Percentiles rank a stretch among this genome's conserved stretches.
phyloP scores from a whole-genome alignment of 106 monocot genomes.

The Triglochin maritima region DNA sequence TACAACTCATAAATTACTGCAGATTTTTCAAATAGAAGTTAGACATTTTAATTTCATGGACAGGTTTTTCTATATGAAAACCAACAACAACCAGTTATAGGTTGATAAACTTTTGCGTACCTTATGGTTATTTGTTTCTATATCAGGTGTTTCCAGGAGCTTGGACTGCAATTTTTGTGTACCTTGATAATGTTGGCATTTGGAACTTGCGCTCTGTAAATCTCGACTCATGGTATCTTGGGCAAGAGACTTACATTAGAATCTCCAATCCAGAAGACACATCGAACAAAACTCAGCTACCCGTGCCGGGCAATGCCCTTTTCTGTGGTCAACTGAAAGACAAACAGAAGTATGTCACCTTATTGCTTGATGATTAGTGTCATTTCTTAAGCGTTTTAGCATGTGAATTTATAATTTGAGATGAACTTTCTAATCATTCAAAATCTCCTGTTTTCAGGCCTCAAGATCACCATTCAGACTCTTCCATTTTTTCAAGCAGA shows the following conservation, averaged over 20 bases:
- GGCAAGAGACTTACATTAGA: slow-evolving; percentile 56
- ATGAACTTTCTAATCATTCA: neutral
- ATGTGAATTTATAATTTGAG: too few species aligned
- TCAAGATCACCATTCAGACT: neutral
- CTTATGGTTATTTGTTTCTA: neutral
- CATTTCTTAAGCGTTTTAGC: neutral
- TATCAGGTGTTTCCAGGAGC: slow-evolving; percentile 73
- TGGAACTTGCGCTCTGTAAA: slow-evolving; percentile 73
- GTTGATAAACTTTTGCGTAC: too few species aligned
- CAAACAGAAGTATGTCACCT: slow-evolving; percentile 19
- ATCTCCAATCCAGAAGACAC: slow-evolving; percentile 46
- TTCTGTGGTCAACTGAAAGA: slow-evolving; percentile 51
- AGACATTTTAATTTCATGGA: neutral
- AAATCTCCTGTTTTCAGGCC: neutral
- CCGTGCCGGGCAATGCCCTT: slow-evolving; percentile 50
- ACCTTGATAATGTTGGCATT: slow-evolving; percentile 20
- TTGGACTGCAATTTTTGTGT: slow-evolving; percentile 67
- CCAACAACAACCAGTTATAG: neutral
- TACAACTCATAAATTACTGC: neutral
- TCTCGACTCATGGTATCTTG: slow-evolving; percentile 67
- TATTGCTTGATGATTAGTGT: neutral
- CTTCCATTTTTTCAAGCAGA: neutral
- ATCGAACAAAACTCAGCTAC: slow-evolving; percentile 53
- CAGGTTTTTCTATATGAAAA: neutral
- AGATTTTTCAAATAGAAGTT: neutral